Percentiles rank a stretch among this genome's conserved stretches.
Conservation (phyloP, 192 early-diverging fungal genomes). For the Gaertneriomyces semiglobifer region DNA sequence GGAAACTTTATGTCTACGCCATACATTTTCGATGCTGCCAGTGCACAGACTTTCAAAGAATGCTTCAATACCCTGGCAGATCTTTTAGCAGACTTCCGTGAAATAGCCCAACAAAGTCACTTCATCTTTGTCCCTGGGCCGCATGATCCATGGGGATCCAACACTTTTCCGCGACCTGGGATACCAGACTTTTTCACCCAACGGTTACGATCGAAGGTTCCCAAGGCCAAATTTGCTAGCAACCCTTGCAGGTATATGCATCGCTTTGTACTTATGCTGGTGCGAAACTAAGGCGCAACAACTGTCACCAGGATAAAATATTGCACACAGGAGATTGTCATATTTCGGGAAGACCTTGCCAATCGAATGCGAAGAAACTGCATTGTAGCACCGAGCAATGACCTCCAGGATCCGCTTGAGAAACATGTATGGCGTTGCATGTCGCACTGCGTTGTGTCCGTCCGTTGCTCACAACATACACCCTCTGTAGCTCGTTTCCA, state of each 20-base stretch:
- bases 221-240: constrained; percentile 64
- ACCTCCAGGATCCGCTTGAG: constrained; percentile 20
- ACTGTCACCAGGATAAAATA: constrained; percentile 66
- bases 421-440: constrained; percentile 12
- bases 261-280: neutral
- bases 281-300: neutral
- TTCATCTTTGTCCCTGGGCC: constrained; percentile 91
- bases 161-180: constrained; percentile 67
- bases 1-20: constrained; percentile 82
- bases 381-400: constrained; percentile 56
- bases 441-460: neutral
- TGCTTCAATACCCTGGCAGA: constrained; percentile 58
- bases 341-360: constrained; percentile 84
- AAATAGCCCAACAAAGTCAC: constrained; percentile 52
- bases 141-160: constrained; percentile 75
- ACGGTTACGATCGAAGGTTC: constrained; percentile 54
- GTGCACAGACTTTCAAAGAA: constrained; percentile 59
- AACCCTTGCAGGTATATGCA: constrained; percentile 73
- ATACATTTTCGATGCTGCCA: constrained; percentile 60
- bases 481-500: constrained; percentile 63
- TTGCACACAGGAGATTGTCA: constrained; percentile 85
- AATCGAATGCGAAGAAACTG: constrained; percentile 73
- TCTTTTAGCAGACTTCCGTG: constrained; percentile 63
- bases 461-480: neutral
- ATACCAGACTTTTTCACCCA: constrained; percentile 72